Conservation (phyloP, 2,329 filamentous ascomycete genomes). For the Trichophyton equinum region DNA sequence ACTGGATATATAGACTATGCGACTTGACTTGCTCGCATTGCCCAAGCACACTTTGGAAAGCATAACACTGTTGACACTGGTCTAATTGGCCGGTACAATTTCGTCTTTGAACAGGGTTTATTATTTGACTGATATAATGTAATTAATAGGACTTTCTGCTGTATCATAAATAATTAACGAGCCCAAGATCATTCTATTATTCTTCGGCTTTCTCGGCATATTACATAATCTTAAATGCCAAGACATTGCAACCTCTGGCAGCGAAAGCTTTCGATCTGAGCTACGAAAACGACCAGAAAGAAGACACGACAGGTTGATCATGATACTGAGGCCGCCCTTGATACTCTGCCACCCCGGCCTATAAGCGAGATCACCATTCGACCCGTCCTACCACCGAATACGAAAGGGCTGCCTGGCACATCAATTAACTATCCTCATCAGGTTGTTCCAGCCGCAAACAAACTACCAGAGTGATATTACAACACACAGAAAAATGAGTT, state of each 20-base stretch:
- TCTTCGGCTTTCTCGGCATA: not conserved
- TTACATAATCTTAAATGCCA: not conserved
- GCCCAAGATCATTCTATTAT: not conserved
- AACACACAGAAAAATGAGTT: slow-evolving; percentile 63
- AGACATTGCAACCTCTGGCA: not conserved
- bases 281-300: not conserved
- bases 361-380: not conserved
- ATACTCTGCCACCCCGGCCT: not conserved
- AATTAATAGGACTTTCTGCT: not conserved
- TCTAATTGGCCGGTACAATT: not conserved
- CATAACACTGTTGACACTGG: not conserved
- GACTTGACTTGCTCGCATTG: not conserved
- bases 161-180: not conserved
- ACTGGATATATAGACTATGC: not conserved
- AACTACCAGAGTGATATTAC: not conserved
- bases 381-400: not conserved
- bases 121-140: not conserved
- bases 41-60: not conserved
- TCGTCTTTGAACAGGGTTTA: not conserved
- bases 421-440: not conserved
- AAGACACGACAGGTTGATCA: not conserved
- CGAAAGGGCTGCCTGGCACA: not conserved
- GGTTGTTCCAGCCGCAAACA: not conserved
- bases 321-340: not conserved
- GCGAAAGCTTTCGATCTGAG: not conserved